Conservation (phyloP, 352 stramenopile species). For the Globisporangium nagaii region DNA sequence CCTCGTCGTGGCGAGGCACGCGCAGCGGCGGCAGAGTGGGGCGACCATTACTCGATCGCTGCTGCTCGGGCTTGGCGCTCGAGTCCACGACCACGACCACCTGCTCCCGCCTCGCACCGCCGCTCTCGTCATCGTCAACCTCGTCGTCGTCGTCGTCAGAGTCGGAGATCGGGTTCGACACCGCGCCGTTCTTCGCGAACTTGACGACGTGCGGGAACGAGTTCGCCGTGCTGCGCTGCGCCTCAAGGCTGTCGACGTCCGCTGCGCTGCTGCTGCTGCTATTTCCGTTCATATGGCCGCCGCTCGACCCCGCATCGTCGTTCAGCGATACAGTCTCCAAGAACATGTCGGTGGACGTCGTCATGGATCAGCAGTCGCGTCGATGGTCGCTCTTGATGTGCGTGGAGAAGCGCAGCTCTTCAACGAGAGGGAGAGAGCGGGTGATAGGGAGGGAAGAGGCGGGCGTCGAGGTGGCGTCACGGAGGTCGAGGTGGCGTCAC, state of each 20-base stretch:
- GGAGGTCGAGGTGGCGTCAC: too few species aligned
- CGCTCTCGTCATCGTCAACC: constrained; percentile 12
- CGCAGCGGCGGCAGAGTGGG: constrained; percentile 12
- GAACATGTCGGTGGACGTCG: constrained; percentile 33
- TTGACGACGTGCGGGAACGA: constrained; percentile 21
- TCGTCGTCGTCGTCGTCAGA: constrained; percentile 18
- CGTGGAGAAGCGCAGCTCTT: too few species aligned
- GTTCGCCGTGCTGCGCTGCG: constrained; percentile 23
- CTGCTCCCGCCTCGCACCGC: constrained; percentile 14
- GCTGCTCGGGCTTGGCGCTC: constrained; percentile 8
- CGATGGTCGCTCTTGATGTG: neutral
- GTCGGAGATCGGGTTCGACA: constrained; percentile 17
- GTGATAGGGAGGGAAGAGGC: too few species aligned
- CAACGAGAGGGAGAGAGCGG: too few species aligned
- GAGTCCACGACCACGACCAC: constrained; percentile 39
- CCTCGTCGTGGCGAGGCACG: constrained; percentile 19
- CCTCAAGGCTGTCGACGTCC: constrained; percentile 44
- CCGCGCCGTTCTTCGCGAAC: constrained; percentile 11
- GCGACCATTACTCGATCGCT: constrained; percentile 14
- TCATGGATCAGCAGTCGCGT: constrained; percentile 11
- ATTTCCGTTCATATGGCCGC: constrained; percentile 8
- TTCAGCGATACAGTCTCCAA: constrained; percentile 77
- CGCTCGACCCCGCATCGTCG: constrained; percentile 31
- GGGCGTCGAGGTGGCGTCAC: too few species aligned
- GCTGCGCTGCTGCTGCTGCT: constrained; percentile 6